A percentile compares a stretch with the other conserved stretches of the same genome.
These are phyloP conservation scores for Nemania diffusa DNA, from an alignment of 2,329 filamentous ascomycete species.

Conservation along the genomic window DNA sequence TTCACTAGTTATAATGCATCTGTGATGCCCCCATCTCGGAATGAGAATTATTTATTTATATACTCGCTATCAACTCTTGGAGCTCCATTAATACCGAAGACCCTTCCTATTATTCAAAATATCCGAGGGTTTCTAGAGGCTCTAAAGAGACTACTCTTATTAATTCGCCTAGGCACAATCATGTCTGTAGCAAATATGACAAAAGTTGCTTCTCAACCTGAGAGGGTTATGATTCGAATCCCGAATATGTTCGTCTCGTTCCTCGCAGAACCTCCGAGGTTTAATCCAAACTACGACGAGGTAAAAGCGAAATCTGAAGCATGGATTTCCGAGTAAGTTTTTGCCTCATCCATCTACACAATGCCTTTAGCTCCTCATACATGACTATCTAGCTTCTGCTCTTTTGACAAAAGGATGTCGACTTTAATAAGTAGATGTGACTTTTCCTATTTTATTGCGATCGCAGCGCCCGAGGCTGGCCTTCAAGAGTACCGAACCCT, in stretches of 20 bases:
- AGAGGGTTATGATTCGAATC: slow-evolving; percentile 17
- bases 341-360: background rate
- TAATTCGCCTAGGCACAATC: background rate
- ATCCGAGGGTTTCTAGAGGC: no score
- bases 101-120: background rate
- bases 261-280: slow-evolving; percentile 24
- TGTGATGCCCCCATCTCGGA: background rate
- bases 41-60: background rate
- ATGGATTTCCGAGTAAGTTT: slow-evolving; percentile 28
- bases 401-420: slow-evolving; percentile 24
- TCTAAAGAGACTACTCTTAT: background rate
- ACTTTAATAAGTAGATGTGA: slow-evolving; percentile 23
- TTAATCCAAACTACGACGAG: slow-evolving; percentile 24
- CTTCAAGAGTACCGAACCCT: slow-evolving; percentile 21
- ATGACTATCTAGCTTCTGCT: slow-evolving; percentile 20
- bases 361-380: background rate
- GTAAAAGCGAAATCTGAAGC: slow-evolving; percentile 26
- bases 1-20: background rate
- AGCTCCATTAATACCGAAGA: background rate
- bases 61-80: background rate
- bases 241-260: slow-evolving; percentile 30
- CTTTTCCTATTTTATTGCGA: slow-evolving; percentile 33
- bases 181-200: background rate
- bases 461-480: slow-evolving; percentile 25
- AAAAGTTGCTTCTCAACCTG: background rate